Base-by-base conservation (phyloP, 495 filamentous ascomycete genomes). In the Trichoderma parareesei region DNA sequence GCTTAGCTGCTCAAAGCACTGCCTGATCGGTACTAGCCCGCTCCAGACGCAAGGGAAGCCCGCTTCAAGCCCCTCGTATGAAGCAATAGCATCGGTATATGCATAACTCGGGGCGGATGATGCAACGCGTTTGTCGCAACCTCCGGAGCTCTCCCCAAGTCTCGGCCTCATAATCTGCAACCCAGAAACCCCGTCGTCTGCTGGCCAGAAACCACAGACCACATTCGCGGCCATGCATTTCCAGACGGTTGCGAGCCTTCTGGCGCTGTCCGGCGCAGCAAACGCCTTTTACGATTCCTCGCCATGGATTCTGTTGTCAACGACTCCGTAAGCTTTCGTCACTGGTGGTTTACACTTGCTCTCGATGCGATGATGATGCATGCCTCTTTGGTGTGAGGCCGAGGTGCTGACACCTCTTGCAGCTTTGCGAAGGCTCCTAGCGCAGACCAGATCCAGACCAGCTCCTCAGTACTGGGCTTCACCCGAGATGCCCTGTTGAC, bases 251-350 rank as follows among this genome's bases (percentile, higher is more conserved):
- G 80, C 84, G 66, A 76, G 85, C 64, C 69, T 91, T 49, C 83
- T 88, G 72, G 81, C 89, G 66, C 82, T 80, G 70, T 79, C 82
- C 73, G 78, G 80, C 65, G 75, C 81, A 13, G 85, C 79, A 62
- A 79, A 84, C 44, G 92, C 92, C 16, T 93, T 95, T 76, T 84
- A 82, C 60, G 88, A 96, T 70, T 89, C 92, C 0, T 92, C 91
- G 53, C 93, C 93, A 16, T 94, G 95, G 72, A 82, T 96, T 75
- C 76, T 96, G 37, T 86, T 92, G 71, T 95, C 92, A 35, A 89
- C 84, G 43, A 85, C 88, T 61, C 79, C 86, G 91, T 96, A 84
- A 48, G 88, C 60, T 41, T 41, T 41, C 8, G 16, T 66, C 64
- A 68, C 59, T 62, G 49, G 27, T 27, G 27, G 27, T 27, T 27